phyloP scores from a whole-genome alignment of 2,329 filamentous ascomycete genomes.

The Periglandula ipomoeae region DNA sequence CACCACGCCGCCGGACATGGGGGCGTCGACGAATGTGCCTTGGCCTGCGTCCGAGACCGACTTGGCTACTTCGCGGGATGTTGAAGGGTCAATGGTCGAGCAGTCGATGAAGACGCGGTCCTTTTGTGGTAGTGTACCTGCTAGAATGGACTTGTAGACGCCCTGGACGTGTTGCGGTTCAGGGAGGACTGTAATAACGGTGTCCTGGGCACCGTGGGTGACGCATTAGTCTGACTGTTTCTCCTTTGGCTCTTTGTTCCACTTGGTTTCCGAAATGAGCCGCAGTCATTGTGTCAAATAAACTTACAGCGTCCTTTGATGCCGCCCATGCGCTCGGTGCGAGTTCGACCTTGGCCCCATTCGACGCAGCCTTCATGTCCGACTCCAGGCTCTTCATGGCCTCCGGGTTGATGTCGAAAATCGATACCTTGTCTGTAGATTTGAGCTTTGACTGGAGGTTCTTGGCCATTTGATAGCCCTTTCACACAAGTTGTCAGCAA shows the following conservation, averaged over 20 bases:
- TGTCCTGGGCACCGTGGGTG: slow-evolving; percentile 50
- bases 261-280: not conserved
- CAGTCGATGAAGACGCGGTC: slow-evolving; percentile 86
- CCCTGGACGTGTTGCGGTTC: slow-evolving; percentile 80
- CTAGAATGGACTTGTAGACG: slow-evolving; percentile 71
- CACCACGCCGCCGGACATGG: slow-evolving; percentile 94
- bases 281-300: too few relatives aligned
- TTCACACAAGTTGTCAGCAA: slow-evolving; percentile 9
- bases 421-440: slow-evolving; percentile 38
- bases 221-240: not conserved
- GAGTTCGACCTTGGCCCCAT: slow-evolving; percentile 37
- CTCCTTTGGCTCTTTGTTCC: not conserved
- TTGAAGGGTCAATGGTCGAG: slow-evolving; percentile 89
- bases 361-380: slow-evolving; percentile 35
- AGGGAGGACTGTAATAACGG: slow-evolving; percentile 79
- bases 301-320: slow-evolving; percentile 42
- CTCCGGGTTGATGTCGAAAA: slow-evolving; percentile 48
- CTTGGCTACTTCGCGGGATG: slow-evolving; percentile 69
- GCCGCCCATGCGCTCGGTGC: slow-evolving; percentile 38
- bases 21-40: slow-evolving; percentile 82
- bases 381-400: slow-evolving; percentile 36
- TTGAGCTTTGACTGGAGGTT: slow-evolving; percentile 49
- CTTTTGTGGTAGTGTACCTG: slow-evolving; percentile 39
- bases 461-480: slow-evolving; percentile 56
- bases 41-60: slow-evolving; percentile 54